These are phyloP conservation scores for Bonia amplexicaulis DNA, from an alignment of 176 grass and related monocot genomes.

Conservation along the genomic window DNA sequence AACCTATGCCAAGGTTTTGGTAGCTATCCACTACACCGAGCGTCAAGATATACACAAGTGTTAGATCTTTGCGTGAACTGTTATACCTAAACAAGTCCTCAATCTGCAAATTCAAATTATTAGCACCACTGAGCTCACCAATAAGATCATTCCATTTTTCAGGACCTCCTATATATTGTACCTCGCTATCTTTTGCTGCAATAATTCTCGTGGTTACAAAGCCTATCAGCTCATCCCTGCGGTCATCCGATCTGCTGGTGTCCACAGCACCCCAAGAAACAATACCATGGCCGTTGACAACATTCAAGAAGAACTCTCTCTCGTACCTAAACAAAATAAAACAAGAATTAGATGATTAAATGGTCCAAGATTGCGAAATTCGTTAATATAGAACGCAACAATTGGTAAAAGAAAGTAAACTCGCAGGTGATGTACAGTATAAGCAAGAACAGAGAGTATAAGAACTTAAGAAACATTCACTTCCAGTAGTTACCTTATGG, in stretches of 20 bases:
- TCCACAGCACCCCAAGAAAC: constrained; percentile 93
- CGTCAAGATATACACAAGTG: constrained; percentile 81
- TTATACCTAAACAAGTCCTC: constrained; percentile 89
- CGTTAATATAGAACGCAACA: not conserved
- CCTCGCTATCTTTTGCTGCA: constrained; percentile 83
- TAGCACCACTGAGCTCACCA: constrained; percentile 14
- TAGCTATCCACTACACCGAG: constrained; percentile 84
- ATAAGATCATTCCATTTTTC: constrained; percentile 8
- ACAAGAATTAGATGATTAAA: not conserved
- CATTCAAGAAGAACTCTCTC: constrained; percentile 94
- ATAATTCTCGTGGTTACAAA: constrained; percentile 88
- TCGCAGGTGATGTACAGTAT: not conserved
- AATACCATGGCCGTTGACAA: constrained; percentile 79
- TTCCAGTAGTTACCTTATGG: constrained; percentile 57
- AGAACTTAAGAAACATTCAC: not conserved
- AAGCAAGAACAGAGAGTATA: constrained; percentile 13
- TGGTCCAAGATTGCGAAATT: not conserved
- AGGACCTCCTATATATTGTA: constrained; percentile 21
- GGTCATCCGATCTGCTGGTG: constrained; percentile 61
- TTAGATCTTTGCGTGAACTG: constrained; percentile 62
- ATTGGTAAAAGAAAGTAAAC: not conserved
- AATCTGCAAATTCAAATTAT: constrained; percentile 56
- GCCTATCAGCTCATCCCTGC: constrained; percentile 76
- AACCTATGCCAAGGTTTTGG: constrained; percentile 92
- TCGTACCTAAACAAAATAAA: constrained; percentile 62